These are phyloP conservation scores for Hanseniaspora lindneri DNA, from an alignment of 805 yeast genomes.

Conservation along the genomic window DNA sequence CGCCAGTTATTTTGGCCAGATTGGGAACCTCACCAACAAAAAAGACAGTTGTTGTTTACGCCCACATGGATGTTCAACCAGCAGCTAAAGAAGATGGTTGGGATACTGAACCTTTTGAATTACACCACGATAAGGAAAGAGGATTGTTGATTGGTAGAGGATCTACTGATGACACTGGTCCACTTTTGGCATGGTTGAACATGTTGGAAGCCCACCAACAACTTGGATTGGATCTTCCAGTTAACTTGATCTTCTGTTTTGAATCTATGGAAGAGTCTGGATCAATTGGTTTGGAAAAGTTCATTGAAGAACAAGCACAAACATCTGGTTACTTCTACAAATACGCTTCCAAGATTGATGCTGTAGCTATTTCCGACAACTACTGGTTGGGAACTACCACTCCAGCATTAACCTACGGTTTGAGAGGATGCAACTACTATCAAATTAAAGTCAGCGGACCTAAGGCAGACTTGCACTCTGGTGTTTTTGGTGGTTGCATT, in stretches of 20 bases:
- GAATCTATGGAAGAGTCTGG: slow-evolving; percentile 99
- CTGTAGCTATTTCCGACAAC: slow-evolving; percentile 92
- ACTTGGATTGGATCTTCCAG: slow-evolving; percentile 80
- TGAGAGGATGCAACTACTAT: slow-evolving; percentile 93
- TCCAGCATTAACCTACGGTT: slow-evolving; percentile 94
- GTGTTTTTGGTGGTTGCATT: slow-evolving; percentile 92
- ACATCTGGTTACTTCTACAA: slow-evolving; percentile 19
- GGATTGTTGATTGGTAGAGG: slow-evolving; percentile 82
- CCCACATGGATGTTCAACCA: slow-evolving; percentile 98
- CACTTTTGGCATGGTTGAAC: slow-evolving; percentile 94
- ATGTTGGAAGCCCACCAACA: slow-evolving; percentile 80
- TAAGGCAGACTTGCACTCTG: slow-evolving; percentile 92
- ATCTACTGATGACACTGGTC: slow-evolving; percentile 95
- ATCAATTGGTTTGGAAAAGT: slow-evolving; percentile 75
- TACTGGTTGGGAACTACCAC: slow-evolving; percentile 97
- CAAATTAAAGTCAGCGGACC: slow-evolving; percentile 78
- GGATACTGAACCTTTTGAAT: slow-evolving; percentile 79
- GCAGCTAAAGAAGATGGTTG: slow-evolving; percentile 89
- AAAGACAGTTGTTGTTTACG: slow-evolving; percentile 82
- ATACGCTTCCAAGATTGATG: slow-evolving; percentile 81
- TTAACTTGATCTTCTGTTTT: slow-evolving; percentile 80
- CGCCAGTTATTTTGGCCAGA: slow-evolving; percentile 89
- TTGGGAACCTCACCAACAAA: slow-evolving; percentile 60
- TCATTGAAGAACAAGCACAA: slow-evolving; percentile 68
- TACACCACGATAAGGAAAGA: slow-evolving; percentile 51